phyloP scores from a whole-genome alignment of 768 basidiomycete species.

The Strobilomyces echinocephalus region DNA sequence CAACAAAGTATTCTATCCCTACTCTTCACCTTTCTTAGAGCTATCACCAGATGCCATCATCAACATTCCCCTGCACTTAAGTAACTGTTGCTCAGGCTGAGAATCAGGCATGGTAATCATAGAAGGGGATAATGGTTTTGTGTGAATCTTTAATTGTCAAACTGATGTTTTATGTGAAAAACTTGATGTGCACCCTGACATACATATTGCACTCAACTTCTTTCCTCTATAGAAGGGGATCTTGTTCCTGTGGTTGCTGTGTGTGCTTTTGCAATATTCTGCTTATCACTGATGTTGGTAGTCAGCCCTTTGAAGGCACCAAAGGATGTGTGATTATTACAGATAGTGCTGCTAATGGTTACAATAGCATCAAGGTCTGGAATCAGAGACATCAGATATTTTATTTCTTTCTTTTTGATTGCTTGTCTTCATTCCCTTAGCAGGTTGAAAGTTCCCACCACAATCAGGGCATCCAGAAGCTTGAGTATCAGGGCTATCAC shows the following conservation, averaged over 20 bases:
- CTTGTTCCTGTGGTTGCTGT: neutral
- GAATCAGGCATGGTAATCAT: neutral
- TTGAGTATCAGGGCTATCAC: neutral
- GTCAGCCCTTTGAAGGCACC: neutral
- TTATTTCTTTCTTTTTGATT: neutral
- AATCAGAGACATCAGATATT: neutral
- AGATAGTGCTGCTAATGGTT: neutral
- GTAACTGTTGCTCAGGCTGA: neutral
- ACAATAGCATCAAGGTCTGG: conserved; percentile 4
- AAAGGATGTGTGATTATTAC: neutral
- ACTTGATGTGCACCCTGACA: neutral
- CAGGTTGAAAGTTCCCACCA: neutral
- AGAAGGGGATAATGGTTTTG: neutral
- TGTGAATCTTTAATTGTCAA: neutral
- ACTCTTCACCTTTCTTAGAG: neutral
- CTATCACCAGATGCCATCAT: neutral
- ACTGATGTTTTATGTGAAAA: neutral
- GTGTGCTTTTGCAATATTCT: neutral
- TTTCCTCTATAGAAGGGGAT: neutral
- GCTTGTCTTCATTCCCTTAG: neutral
- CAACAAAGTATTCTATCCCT: neutral
- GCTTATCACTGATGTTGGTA: neutral
- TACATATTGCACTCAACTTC: neutral
- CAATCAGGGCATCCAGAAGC: neutral
- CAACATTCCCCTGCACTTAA: neutral